Base-by-base conservation (phyloP, 148 eudicot species). In the Rhododendron molle region DNA sequence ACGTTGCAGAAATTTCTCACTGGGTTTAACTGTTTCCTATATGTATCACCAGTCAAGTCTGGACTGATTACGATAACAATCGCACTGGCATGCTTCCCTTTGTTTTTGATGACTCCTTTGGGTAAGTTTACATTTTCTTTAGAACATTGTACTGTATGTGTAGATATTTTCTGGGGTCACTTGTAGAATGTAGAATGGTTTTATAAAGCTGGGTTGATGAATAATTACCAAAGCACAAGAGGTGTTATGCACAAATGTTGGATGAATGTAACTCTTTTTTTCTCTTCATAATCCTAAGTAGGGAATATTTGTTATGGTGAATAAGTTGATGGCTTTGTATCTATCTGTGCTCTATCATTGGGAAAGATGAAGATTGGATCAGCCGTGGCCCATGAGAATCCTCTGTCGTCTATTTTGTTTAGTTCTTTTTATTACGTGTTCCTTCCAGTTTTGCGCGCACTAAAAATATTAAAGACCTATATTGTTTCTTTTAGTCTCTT, bases 1-100 rank as follows among this genome's bases (percentile, higher is more conserved):
- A 32, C 54, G 6, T 9, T 62, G 44, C 12, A 43, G 21, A 50
- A 21, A 43, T 76, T 69, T 44, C 88, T 50, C 46, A 86, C 60
- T 83, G 54, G 40, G 60, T 54, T 49, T 43, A 62, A 62, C 82
- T 56, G 76, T 60, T 85, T n/a, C 18, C 44, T 71, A 12, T 82
- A 54, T 83, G 84, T 80, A 77, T 87, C 36, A 47, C 83, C 95
- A 95, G 98, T 86, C 98, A 94, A 80, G 92, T 95, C 67, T 96
- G 99, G 99, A 92, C 98, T 18, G 95, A 95, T 86, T 94, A 98
- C 6, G 98, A 96, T 85, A 96, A 94, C 50, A 85, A 93, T 78
- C 95, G 99, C 23, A 84, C 93, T 81, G 99, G 98, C 85, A 94
- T 93, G 99, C 96, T 96, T 87, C 99, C 98, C 12, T 96, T 96